Evolutionary conservation across 2,329 filamentous ascomycete genomes (phyloP).

Genomic region (Penicillium glabrum): DNA sequence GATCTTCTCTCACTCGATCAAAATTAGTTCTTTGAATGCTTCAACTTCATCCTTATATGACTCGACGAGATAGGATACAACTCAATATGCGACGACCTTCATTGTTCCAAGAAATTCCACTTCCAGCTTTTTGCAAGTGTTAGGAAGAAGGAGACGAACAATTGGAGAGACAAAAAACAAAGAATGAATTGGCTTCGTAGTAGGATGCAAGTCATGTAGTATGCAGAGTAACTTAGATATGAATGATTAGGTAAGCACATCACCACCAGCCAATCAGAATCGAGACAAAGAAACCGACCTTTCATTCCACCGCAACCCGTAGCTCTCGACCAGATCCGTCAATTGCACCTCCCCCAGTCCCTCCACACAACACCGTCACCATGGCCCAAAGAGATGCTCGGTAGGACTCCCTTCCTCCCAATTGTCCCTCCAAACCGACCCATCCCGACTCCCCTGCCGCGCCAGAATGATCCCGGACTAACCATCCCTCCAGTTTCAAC

Average conservation of each 20-base stretch:
- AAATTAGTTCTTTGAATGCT: too few relatives aligned
- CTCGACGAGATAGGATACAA: too few relatives aligned
- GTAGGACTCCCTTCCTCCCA: slow-evolving; percentile 19
- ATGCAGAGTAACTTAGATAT: too few relatives aligned
- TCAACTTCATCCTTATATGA: too few relatives aligned
- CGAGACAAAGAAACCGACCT: slow-evolving; percentile 34
- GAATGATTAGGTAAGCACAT: slow-evolving; percentile 20
- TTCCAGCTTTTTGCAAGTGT: too few relatives aligned
- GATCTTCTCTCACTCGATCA: too few relatives aligned
- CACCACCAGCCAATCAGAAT: slow-evolving; percentile 34
- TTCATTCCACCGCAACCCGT: slow-evolving; percentile 31
- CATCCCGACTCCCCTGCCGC: not conserved
- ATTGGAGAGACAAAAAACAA: not conserved
- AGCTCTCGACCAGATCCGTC: slow-evolving; percentile 21
- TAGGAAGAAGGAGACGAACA: too few relatives aligned
- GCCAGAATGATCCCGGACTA: slow-evolving; percentile 16
- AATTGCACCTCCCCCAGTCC: slow-evolving; percentile 18
- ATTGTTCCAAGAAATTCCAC: too few relatives aligned
- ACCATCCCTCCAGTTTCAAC: slow-evolving; percentile 70
- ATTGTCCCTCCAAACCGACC: not conserved
- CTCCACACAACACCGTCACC: slow-evolving; percentile 23
- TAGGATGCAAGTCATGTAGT: too few relatives aligned
- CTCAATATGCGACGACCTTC: too few relatives aligned
- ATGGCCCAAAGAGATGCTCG: slow-evolving; percentile 35
- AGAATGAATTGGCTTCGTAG: not conserved